These are phyloP conservation scores for Clavulina sp. DNA, from an alignment of 768 basidiomycete genomes.

Conservation along the genomic window DNA sequence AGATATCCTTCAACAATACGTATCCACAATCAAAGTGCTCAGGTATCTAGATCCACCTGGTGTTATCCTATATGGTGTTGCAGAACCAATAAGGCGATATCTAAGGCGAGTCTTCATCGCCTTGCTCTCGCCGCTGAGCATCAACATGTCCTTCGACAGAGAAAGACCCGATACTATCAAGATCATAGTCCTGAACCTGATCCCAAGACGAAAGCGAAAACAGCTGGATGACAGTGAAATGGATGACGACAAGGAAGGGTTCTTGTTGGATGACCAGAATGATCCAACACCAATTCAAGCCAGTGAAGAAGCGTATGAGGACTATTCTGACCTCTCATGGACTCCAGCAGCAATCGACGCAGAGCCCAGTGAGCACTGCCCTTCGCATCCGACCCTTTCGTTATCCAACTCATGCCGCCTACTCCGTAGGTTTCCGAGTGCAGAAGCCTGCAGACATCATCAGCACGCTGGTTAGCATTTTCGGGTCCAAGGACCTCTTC, in stretches of 20 bases:
- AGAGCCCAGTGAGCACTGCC: conserved; percentile 50
- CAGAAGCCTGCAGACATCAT: conserved; percentile 88
- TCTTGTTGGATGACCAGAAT: conserved; percentile 11
- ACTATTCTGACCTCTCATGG: conserved; percentile 86
- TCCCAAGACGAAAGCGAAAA: conserved; percentile 27
- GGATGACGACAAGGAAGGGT: conserved; percentile 9
- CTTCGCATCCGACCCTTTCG: background rate
- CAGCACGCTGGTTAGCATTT: conserved; percentile 92
- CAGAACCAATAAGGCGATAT: conserved; percentile 80
- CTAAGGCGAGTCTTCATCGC: conserved; percentile 36
- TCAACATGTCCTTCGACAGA: conserved; percentile 23
- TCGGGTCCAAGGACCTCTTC: conserved; percentile 92
- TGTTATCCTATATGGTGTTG: conserved; percentile 82
- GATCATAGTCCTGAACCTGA: conserved; percentile 78
- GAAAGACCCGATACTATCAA: conserved; percentile 85
- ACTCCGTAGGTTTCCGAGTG: conserved; percentile 62
- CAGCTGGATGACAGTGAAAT: conserved; percentile 25
- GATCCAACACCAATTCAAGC: conserved; percentile 41
- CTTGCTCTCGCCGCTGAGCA: background rate
- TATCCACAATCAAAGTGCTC: conserved; percentile 79
- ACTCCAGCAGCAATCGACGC: conserved; percentile 93
- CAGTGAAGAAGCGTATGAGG: conserved; percentile 45
- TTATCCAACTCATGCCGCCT: background rate
- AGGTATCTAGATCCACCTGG: conserved; percentile 84
- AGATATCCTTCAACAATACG: conserved; percentile 76